Conservation (phyloP, 2,329 filamentous ascomycete genomes). For the Chalaropsis thielavioides region DNA sequence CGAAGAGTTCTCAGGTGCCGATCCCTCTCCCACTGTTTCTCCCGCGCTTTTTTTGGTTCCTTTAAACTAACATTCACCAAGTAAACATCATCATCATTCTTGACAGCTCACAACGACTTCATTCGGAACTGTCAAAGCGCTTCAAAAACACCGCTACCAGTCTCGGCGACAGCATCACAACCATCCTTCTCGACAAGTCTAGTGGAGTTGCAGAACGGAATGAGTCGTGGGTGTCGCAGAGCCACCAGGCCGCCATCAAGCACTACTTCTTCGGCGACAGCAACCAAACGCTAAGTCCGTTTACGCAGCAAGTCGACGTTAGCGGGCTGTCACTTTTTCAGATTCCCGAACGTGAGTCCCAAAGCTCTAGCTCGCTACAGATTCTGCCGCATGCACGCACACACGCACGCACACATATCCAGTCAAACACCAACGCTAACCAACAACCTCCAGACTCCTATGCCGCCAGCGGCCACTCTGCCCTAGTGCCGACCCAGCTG, state of each 20-base stretch:
- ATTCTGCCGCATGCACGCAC: not conserved
- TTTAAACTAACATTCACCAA: conserved; percentile 21
- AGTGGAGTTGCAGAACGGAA: conserved; percentile 71
- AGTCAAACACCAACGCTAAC: conserved; percentile 16
- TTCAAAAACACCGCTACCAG: conserved; percentile 44
- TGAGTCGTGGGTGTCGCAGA: conserved; percentile 55
- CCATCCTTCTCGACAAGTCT: conserved; percentile 70
- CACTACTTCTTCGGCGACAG: conserved; percentile 89
- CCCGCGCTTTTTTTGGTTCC: not conserved
- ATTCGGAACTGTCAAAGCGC: conserved; percentile 56
- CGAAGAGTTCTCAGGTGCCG: conserved; percentile 38
- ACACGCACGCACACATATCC: not conserved
- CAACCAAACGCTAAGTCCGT: conserved; percentile 65
- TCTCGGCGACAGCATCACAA: conserved; percentile 52
- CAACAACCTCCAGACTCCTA: conserved; percentile 20
- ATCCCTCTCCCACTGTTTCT: too few relatives aligned
- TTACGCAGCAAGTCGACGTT: conserved; percentile 74
- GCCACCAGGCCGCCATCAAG: conserved; percentile 63
- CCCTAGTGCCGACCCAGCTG: conserved; percentile 51
- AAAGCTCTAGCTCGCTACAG: conserved; percentile 21
- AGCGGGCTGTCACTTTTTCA: conserved; percentile 59
- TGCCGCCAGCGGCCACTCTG: conserved; percentile 24
- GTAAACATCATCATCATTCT: conserved; percentile 73
- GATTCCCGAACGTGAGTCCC: conserved; percentile 42
- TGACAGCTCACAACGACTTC: conserved; percentile 56